Evolutionary conservation across 805 yeast genomes (phyloP), one percentile per base, ranked within the genome.

Genomic region (Schwanniomyces occidentalis): DNA sequence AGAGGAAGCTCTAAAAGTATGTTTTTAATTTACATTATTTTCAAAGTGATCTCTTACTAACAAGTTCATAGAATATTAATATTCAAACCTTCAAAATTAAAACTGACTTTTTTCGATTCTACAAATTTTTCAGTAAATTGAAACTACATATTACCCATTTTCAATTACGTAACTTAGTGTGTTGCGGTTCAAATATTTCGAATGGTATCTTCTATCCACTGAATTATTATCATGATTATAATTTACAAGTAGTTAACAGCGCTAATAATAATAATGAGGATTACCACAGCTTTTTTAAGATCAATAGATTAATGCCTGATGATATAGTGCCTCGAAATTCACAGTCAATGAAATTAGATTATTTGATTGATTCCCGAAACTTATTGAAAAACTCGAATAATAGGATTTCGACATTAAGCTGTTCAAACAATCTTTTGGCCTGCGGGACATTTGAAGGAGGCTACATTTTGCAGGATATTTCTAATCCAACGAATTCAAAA

Each of bases 401-500:
- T 47, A 54, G 73, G 34, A 58, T 77, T 2, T 71, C 82, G 2
- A 70, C 81, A 1, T 45, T 76, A 41, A 58, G 73, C 5, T 65
- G 76, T 26, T 58, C 73, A 12, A 50, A 62, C 12, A 59, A 59
- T 5, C 50, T 62, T 16, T 51, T 77, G 13, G 73, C 67, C 7
- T 69, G 76, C 8, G 84, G 84, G 2, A 75, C 82, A 0, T 69
- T 75, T 36, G 70, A 68, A 31, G 84, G 84, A 2, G 72, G 76
- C 9, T 62, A 66, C 37, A 44, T 73, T 3, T 50, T 69, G 24
- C 61, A 68, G 38, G 60, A 65, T 30, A 58, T 69, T 2, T 35
- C 47, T 4, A 56, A 52, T 28, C 51, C 58, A 0, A 43, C 43
- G 10, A 22, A 35, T 18, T 34, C 58, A 0, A 41, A 37, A 4